Conservation (phyloP, 106 monocot genomes). For the Acorus calamus region DNA sequence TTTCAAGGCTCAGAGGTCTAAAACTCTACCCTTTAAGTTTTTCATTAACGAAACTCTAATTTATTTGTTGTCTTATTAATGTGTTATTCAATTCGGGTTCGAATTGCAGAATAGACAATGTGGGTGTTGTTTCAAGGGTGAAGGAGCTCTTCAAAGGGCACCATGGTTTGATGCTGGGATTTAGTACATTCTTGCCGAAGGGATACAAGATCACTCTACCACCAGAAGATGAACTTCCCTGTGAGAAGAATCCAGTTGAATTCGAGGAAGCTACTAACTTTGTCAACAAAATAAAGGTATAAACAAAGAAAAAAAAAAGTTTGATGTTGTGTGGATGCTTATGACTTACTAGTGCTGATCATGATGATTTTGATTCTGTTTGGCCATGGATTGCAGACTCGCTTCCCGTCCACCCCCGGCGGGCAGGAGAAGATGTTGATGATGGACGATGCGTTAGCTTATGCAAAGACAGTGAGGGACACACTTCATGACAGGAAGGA, state of each 20-base stretch:
- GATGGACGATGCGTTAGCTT: constrained; percentile 62
- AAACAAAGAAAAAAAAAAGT: no score
- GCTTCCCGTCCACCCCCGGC: constrained; percentile 27
- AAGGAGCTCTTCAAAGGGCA: constrained; percentile 60
- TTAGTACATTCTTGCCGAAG: constrained; percentile 59
- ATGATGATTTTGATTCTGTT: background rate
- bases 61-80: background rate
- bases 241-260: constrained; percentile 57
- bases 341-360: no score
- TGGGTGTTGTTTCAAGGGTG: constrained; percentile 53
- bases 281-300: constrained; percentile 76
- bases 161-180: constrained; percentile 48
- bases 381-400: constrained; percentile 47
- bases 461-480: constrained; percentile 71
- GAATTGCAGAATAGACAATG: constrained; percentile 44
- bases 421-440: constrained; percentile 41
- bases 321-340: no score
- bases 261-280: constrained; percentile 61
- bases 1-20: constrained; percentile 66
- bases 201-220: constrained; percentile 48
- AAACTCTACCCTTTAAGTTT: no score
- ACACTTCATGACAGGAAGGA: constrained; percentile 75
- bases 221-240: constrained; percentile 4
- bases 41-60: background rate
- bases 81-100: background rate